These are phyloP conservation scores for Phytopythium montanum DNA, from an alignment of 352 stramenopile genomes.

Conservation along the genomic window DNA sequence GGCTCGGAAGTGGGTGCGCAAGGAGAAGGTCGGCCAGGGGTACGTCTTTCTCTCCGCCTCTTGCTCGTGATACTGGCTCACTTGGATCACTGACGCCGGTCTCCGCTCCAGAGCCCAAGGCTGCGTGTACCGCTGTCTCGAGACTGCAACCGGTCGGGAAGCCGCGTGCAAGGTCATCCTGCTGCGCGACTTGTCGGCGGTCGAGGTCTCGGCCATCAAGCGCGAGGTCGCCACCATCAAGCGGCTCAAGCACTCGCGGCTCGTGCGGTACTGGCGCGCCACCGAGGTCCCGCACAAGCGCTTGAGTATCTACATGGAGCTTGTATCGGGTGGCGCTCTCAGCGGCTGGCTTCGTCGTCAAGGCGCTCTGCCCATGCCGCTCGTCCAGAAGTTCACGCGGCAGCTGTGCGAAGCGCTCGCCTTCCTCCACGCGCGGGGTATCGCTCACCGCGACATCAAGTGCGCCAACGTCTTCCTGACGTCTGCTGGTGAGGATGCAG, in stretches of 20 bases:
- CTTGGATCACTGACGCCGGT: constrained; percentile 1
- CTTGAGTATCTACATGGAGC: constrained; percentile 88
- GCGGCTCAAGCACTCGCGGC: constrained; percentile 40
- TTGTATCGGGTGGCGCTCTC: constrained; percentile 77
- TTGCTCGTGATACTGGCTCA: too few species aligned
- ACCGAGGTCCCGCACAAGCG: constrained; percentile 54
- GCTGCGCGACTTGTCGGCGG: constrained; percentile 43
- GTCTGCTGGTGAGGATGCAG: constrained; percentile 3
- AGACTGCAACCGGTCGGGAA: constrained; percentile 43
- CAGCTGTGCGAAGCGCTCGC: constrained; percentile 82
- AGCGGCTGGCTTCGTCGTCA: constrained; percentile 46
- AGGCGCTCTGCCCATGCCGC: constrained; percentile 36
- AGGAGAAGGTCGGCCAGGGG: constrained; percentile 81
- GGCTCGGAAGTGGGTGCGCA: constrained; percentile 44
- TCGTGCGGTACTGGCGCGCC: constrained; percentile 65
- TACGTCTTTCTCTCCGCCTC: constrained; percentile 15
- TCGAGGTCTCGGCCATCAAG: constrained; percentile 57
- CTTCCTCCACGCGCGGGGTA: constrained; percentile 84
- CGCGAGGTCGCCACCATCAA: constrained; percentile 70
- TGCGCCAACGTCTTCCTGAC: constrained; percentile 80
- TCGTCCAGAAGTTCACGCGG: constrained; percentile 59
- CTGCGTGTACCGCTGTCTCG: constrained; percentile 67
- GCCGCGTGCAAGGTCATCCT: constrained; percentile 70
- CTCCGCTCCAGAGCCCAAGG: constrained; percentile 48
- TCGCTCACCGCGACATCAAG: constrained; percentile 89